Evolutionary conservation across 2,329 filamentous ascomycete genomes (phyloP), one percentile per base, ranked within the genome.

Genomic region (Diaporthe citri): DNA sequence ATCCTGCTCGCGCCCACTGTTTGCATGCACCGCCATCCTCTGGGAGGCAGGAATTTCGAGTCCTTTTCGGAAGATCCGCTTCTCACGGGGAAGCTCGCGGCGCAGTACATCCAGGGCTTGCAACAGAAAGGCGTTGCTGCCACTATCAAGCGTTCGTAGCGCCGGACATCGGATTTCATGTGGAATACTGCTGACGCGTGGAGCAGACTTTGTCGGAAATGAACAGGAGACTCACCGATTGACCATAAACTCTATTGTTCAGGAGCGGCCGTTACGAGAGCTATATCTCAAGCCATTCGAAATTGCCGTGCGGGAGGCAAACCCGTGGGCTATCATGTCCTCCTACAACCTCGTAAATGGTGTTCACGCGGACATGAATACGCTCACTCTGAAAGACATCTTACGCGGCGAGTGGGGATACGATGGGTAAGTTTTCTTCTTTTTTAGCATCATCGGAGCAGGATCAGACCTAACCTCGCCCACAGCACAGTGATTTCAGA

Each of bases 21-120:
- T 46, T 95, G 94, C 84, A 93, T 95, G 87, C 94, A 97, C 80
- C 90, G 95, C 22, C 94, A 94, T 67, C 95, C 95, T 0, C 87
- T 97, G 0, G 94, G 94, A n/a, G 95, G 95, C 25, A 89, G 95
- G 75, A 95, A 95, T 77, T 97, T 97, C 78, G 95, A 97, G 83
- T 95, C 94, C 0, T 97, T 95, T 82, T 95, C 93, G 0, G 95
- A 97, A 82, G 95, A 97, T 78, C 94, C 94, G 0, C 89, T 93
- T 13, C 87, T 97, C 7, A 94, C 94, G 0, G 94, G 94, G 43
- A 93, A 92, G 77, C 85, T 95, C 76, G 93, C 93, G 17, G 90
- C 93, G 0, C 89, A 93, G 75, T 94, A 94, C 76, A 92, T 94
- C 80, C 91, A 90, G 64, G 93, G 93, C 10, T 86, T 94, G 72